Evolutionary conservation across 257 asterid genomes (phyloP).

Genomic region (Thymus mandschuricus): DNA sequence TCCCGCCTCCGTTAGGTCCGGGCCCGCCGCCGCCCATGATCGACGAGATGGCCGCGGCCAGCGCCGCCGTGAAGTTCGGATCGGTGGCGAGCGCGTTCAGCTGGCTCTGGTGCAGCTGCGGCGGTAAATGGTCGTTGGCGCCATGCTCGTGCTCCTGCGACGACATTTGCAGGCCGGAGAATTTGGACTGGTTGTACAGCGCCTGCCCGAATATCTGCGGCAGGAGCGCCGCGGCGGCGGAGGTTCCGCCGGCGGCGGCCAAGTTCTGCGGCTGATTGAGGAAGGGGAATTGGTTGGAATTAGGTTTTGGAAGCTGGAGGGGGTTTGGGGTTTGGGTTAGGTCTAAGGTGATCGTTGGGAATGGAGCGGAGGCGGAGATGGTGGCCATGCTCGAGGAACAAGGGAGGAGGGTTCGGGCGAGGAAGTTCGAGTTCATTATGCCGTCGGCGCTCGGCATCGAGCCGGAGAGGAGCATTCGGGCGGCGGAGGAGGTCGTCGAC

Average conservation of each 20-base stretch:
- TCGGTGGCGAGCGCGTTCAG: constrained; percentile 66
- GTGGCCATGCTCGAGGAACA: constrained; percentile 93
- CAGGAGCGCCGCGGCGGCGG: constrained; percentile 56
- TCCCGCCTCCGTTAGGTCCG: constrained; percentile 26
- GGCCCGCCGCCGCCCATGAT: constrained; percentile 54
- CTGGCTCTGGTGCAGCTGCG: constrained; percentile 42
- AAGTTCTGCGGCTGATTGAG: constrained; percentile 44
- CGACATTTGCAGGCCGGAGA: constrained; percentile 79
- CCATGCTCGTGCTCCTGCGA: constrained; percentile 59
- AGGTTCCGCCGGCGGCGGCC: constrained; percentile 24
- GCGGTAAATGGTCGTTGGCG: constrained; percentile 15
- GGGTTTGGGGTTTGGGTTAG: constrained; percentile 82
- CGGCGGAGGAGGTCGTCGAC: constrained; percentile 93
- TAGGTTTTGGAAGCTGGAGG: constrained; percentile 47
- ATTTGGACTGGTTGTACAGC: constrained; percentile 73
- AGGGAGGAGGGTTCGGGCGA: constrained; percentile 81
- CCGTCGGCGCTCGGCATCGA: constrained; percentile 92
- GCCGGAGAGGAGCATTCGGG: constrained; percentile 85
- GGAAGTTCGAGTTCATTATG: constrained; percentile 71
- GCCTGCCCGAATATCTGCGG: constrained; percentile 80
- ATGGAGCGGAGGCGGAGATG: constrained; percentile 92
- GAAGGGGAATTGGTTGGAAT: constrained; percentile 62
- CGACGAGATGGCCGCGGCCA: constrained; percentile 77
- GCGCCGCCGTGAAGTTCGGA: constrained; percentile 79
- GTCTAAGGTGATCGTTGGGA: constrained; percentile 91